Evolutionary conservation across 768 basidiomycete species (phyloP), one percentile per base, ranked within the genome.

Genomic region (Tephrocybe sp.): DNA sequence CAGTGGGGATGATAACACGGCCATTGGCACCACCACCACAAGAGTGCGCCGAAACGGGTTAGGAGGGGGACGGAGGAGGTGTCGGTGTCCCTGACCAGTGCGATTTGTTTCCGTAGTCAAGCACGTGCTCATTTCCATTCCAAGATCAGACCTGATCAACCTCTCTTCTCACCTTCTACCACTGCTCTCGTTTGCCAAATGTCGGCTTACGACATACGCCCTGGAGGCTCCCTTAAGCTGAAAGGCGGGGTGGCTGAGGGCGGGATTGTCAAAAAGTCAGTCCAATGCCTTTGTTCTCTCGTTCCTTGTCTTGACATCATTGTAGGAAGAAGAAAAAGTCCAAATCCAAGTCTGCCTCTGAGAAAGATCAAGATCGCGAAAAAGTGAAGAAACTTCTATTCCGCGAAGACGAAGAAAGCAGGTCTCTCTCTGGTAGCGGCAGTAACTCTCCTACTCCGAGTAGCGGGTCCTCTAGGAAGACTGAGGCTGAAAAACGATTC

Each of bases 281-380:
- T 51, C 23, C 53, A 18, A 33, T 56, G 7, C 33, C 55, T 24
- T 47, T 12, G n/a, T 44, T 58, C 51, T 48, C 49, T 48, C 42
- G 32, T 55, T 11, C 52, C 50, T 25, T 30, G 44, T 48, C 34
- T 50, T 36, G 50, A 49, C 51, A 38, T 48, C 34, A 38, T 47
- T 55, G n/a, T 64, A 90, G 87, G 75, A 93, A 90, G 78, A 93
- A 93, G 81, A 90, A 89, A 70, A 93, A 90, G 69, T 80, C 83
- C 10, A 89, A 86, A 66, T 66, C 71, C 39, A 81, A 77, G 66
- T 69, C 79, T 20, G 84, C 84, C 59, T 68, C 68, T 41, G 79
- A 78, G 53, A 71, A 72, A 45, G 72, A 74, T 53, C 65, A 65
- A 23, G 76, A 79, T 58, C 71, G 69, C 53, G 75, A 81, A 55